Conservation (phyloP, 1,284 basidiomycete genomes). For the Heterobasidion parviporum region DNA sequence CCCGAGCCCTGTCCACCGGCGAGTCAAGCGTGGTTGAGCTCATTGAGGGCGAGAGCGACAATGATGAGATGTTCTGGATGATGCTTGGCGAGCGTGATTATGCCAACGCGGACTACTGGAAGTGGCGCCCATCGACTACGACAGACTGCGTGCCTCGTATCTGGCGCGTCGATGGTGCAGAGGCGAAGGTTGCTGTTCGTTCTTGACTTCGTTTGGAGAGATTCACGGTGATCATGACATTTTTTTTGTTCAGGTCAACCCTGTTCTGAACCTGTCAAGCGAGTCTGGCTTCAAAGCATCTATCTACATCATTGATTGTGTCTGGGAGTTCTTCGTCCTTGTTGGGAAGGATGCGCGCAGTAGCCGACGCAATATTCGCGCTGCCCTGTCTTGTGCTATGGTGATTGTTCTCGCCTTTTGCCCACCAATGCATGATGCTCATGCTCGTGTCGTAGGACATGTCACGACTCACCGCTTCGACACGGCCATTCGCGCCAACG, state of each 20-base stretch:
- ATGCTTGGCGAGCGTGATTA: conserved; percentile 64
- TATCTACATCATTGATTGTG: conserved; percentile 61
- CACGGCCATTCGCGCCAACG: conserved; percentile 58
- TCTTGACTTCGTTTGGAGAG: conserved; percentile 5
- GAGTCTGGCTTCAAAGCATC: conserved; percentile 17
- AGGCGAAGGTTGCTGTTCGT: conserved; percentile 12
- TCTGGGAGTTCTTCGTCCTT: conserved; percentile 72
- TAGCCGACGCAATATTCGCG: conserved; percentile 46
- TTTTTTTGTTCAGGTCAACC: background rate
- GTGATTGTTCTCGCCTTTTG: conserved; percentile 26
- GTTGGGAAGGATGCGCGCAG: conserved; percentile 58
- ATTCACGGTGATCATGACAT: background rate
- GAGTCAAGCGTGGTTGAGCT: conserved; percentile 42
- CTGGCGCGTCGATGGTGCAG: conserved; percentile 45
- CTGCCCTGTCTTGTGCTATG: conserved; percentile 49
- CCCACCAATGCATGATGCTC: background rate
- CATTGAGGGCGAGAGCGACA: conserved; percentile 48
- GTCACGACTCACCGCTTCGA: conserved; percentile 35
- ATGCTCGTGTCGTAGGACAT: conserved; percentile 34
- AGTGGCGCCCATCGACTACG: conserved; percentile 44
- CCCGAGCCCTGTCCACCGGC: conserved; percentile 32
- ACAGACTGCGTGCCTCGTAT: conserved; percentile 33
- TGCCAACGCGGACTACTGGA: conserved; percentile 74
- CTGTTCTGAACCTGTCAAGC: background rate
- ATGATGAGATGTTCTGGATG: conserved; percentile 79